Evolutionary conservation across 371 early-diverging fungal genomes (phyloP), one percentile per base, ranked within the genome.

Genomic region (Mucor velutinosus): DNA sequence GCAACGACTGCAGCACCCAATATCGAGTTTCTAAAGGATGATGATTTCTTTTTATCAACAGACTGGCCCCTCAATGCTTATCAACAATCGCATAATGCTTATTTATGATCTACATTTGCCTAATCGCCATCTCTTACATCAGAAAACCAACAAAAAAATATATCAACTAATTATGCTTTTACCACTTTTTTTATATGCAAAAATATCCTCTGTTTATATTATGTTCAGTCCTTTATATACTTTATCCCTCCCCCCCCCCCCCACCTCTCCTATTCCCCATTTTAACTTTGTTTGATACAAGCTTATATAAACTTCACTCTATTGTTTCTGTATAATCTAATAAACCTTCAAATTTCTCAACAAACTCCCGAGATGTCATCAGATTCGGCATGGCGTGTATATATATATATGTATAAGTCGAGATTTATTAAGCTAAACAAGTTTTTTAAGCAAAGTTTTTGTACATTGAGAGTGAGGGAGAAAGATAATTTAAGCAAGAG

Each of bases 401-500:
- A 17, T 15, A 17, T 17, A 30, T 41, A 10, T 53, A 53, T 27
- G 27, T 53, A 25, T 35, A 35, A 3, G 37, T 53, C 23, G 23
- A 53, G 27, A 53, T 53, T 53, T 53, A 53, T 53, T 53, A 53
- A 27, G 53, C 23, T 23, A 14, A 53, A 21, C 25, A 27, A 25
- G 8, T 25, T 25, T 21, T 49, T 27, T 53, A 10, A 1, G 17
- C 17, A 41, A 12, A 53, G 27, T 23, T 53, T 53, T 53, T 53
- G 53, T 53, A 53, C 53, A 53, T 53, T 53, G 53, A 27, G 23
- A 25, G 6, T 27, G 15, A 51, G 3, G 3, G 21, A 49, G 23
- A 45, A 15, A 21, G 8, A 47, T 47, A 8, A n/a, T 47, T 81
- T 81, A 79, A 71, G 82, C 82, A 62, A 81, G 79, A 69, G 82